Base-by-base conservation (phyloP, 768 basidiomycete genomes). In the Postia placenta region DNA sequence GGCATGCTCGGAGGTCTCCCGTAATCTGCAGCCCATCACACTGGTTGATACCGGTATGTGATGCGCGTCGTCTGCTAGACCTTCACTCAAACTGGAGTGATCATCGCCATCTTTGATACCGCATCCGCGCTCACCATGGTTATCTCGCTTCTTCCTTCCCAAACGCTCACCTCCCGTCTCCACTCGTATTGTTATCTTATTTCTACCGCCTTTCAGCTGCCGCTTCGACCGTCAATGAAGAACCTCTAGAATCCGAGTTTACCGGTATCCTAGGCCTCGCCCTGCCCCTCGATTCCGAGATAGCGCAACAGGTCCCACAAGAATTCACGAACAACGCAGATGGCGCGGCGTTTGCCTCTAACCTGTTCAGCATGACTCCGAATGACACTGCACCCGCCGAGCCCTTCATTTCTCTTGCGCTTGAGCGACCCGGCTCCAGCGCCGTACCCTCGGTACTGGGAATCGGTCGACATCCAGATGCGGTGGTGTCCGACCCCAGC, bases 241-340 rank as follows among this genome's bases (percentile, higher is more conserved):
- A 91, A 63, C 78, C 78, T 0, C 74, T 91, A 5, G 65, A 74
- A 0, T 57, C 71, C 7, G 54, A 68, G 11, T 91, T 85, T 61
- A 70, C 67, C 50, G 88, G 88, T 23, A 74, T 90, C 45, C 73
- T 90, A 4, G 88, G 87, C 15, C 79, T 91, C 41, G 85, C 86
- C 1, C 79, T 89, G 23, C 85, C 88, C 20, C 65, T 70, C 40
- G 80, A 88, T 66, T 85, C 82, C n/a, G 54, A 81, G 51, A 90
- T 91, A 45, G 73, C 81, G 3, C 44, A 62, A 0, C 5, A 36
- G 1, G 69, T 91, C 20, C 70, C 76, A 0, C 72, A 85, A 1
- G 68, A 68, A 17, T 72, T 69, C 7, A 67, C 61, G 40, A 72
- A 81, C 63, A 51, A 64, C 4, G 75, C 80, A 0, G 83, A 87